phyloP scores from a whole-genome alignment of 139 green algal species.

The Chlorella sp. region DNA sequence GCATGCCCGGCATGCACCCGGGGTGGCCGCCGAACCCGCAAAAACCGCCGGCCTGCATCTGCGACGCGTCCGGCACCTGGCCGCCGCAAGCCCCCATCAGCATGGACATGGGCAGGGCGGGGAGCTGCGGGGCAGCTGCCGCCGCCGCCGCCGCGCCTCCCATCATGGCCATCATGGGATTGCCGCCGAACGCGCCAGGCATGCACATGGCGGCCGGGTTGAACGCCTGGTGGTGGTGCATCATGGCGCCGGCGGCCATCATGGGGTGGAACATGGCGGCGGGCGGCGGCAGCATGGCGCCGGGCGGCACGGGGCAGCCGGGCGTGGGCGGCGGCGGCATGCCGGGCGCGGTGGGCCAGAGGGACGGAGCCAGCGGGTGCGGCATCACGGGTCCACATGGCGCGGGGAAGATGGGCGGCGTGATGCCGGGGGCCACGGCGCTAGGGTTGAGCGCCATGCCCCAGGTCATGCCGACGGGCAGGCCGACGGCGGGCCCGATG shows the following conservation, averaged over 20 bases:
- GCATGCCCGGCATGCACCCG: too few relatives aligned
- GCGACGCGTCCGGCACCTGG: not conserved
- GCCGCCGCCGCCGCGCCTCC: too few relatives aligned
- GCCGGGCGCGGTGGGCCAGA: not conserved
- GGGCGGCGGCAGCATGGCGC: not conserved
- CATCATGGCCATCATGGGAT: too few relatives aligned
- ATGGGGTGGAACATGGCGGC: too few relatives aligned
- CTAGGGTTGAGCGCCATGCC: conserved; percentile 17
- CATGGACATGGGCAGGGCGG: conserved; percentile 8
- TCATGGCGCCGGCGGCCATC: too few relatives aligned
- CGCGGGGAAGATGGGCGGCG: conserved; percentile 4
- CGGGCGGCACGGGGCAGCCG: not conserved
- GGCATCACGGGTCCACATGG: too few relatives aligned
- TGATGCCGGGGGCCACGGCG: conserved; percentile 11
- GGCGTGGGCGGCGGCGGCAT: not conserved
- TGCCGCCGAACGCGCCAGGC: too few relatives aligned
- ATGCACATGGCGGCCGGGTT: too few relatives aligned
- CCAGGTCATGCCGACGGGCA: conserved; percentile 15
- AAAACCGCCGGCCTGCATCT: not conserved
- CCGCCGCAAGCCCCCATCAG: not conserved
- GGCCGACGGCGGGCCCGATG: too few relatives aligned
- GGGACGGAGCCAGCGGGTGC: not conserved
- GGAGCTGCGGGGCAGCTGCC: not conserved
- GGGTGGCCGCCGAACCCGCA: too few relatives aligned
- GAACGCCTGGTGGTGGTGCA: too few relatives aligned